These are phyloP conservation scores for Xerocomellus chrysenteron DNA, from an alignment of 768 basidiomycete species.

Conservation along the genomic window DNA sequence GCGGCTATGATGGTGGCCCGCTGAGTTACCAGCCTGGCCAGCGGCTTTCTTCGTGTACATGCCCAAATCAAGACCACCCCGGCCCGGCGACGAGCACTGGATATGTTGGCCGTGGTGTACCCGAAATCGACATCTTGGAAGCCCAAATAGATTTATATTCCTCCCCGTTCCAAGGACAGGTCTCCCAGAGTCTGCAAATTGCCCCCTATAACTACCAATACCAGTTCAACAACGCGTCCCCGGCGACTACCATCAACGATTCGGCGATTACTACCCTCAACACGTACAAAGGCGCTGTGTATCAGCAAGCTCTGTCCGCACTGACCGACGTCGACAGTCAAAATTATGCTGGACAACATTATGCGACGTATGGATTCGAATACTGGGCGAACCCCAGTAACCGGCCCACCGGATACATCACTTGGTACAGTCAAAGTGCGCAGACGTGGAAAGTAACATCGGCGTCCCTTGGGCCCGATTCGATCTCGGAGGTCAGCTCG, in stretches of 20 bases:
- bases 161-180: slow-evolving; percentile 54
- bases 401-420: slow-evolving; percentile 71
- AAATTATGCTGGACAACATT: slow-evolving; percentile 56
- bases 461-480: slow-evolving; percentile 65
- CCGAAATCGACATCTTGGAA: slow-evolving; percentile 94
- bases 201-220: slow-evolving; percentile 79
- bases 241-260: slow-evolving; percentile 56
- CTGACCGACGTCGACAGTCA: slow-evolving; percentile 53
- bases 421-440: slow-evolving; percentile 72
- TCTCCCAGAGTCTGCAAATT: slow-evolving; percentile 78
- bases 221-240: slow-evolving; percentile 51
- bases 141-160: slow-evolving; percentile 60
- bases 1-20: slow-evolving; percentile 45
- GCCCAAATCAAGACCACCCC: slow-evolving; percentile 82
- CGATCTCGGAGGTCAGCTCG: slow-evolving; percentile 52
- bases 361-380: slow-evolving; percentile 72
- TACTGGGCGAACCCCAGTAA: slow-evolving; percentile 73
- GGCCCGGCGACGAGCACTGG: slow-evolving; percentile 56
- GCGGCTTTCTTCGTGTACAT: slow-evolving; percentile 84
- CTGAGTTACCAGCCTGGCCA: slow-evolving; percentile 87
- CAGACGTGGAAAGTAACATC: slow-evolving; percentile 73
- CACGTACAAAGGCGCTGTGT: slow-evolving; percentile 64
- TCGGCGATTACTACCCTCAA: slow-evolving; percentile 54
- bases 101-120: slow-evolving; percentile 67
- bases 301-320: slow-evolving; percentile 75